Evolutionary conservation across 805 yeast species (phyloP).

Genomic region (Yarrowia sp.): DNA sequence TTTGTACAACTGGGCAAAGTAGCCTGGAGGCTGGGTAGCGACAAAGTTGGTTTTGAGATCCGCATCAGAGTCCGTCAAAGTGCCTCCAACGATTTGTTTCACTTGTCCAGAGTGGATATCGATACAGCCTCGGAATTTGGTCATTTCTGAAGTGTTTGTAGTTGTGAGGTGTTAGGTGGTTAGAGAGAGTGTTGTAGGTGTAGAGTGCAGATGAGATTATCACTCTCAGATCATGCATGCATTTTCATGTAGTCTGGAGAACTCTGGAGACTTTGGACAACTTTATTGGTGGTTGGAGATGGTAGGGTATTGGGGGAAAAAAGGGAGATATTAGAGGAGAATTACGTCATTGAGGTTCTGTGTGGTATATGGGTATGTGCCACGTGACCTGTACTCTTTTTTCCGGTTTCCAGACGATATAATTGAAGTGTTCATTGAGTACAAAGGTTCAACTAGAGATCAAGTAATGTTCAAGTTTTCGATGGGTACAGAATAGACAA

Average conservation of each 20-base stretch:
- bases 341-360: too few species aligned
- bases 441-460: too few species aligned
- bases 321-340: too few species aligned
- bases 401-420: too few species aligned
- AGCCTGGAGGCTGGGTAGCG: constrained; percentile 66
- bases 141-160: constrained; percentile 53
- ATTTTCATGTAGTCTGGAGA: too few species aligned
- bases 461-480: too few species aligned
- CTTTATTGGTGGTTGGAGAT: background rate
- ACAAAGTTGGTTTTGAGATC: constrained; percentile 69
- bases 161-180: too few species aligned
- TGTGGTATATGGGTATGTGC: too few species aligned
- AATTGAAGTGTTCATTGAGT: too few species aligned
- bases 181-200: background rate
- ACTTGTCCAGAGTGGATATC: constrained; percentile 94
- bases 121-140: constrained; percentile 87
- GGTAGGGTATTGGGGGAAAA: too few species aligned
- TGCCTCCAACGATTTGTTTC: constrained; percentile 95
- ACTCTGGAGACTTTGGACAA: background rate
- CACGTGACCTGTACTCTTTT: too few species aligned
- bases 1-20: constrained; percentile 69
- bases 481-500: too few species aligned
- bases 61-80: constrained; percentile 51
- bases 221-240: background rate
- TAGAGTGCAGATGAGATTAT: background rate